Base-by-base conservation (phyloP, 2,329 filamentous ascomycete genomes). In the Monilinia vaccinii-corymbosi region DNA sequence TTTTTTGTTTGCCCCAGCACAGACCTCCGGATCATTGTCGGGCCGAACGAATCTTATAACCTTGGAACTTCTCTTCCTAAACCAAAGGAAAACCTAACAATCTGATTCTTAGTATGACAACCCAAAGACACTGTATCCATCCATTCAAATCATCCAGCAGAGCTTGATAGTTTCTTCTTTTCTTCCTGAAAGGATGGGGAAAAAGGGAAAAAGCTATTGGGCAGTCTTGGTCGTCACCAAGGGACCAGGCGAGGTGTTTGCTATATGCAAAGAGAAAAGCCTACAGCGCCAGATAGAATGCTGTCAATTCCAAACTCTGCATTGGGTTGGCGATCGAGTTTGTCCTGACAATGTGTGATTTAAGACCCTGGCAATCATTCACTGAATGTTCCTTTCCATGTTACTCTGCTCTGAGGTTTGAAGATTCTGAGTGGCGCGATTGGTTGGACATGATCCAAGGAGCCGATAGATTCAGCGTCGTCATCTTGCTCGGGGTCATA, bases 401-500 rank as follows among this genome's bases (percentile, higher is more conserved):
- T 23, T 1, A 55, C 25, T 18, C 28, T 55, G 14, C 44, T 44
- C 4, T 55, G 51, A 16, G n/a, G 8, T 18, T 23, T 44, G n/a
- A 44, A 32, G 9, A 21, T 23, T 23, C 28, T 31, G 14, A 40
- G 51, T 18, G n/a, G n/a, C 32, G 38, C 28, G 4, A 21, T 32
- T 18, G 38, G 14, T 13, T 55, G 51, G n/a, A 34, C 28, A 34
- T 18, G n/a, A 32, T 55, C 51, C 14, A 55, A 44, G 1, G 51
- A 55, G 32, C 51, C 51, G 14, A 55, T 32, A 13, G 51, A 55
- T 34, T 55, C 51, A 23, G 51, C 51, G 21, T 55, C 51, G 21
- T 32, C 51, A 4, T 55, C 51, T 55, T 44, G 44, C 8, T 55
- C 51, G 4, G 51, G 51, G 45, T 55, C 51, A 18, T 55, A 55